phyloP scores from a whole-genome alignment of 306 rosid species.

The Cyclanthera cordifolia region DNA sequence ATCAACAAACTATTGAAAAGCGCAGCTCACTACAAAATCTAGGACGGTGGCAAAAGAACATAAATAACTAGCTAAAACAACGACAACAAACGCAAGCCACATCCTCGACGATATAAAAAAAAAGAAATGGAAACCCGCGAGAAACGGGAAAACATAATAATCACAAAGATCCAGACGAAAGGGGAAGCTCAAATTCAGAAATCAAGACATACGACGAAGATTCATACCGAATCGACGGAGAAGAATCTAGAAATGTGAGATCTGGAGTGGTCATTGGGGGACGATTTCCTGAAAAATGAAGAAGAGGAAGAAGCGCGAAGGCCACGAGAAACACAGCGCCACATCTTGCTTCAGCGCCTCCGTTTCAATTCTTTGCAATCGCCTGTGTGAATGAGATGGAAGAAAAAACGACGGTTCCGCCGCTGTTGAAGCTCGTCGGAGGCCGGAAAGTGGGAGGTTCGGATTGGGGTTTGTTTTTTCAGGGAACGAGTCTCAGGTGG shows the following conservation, averaged over 20 bases:
- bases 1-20: background rate
- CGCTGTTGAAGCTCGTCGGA: background rate
- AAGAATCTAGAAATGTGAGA: conserved; percentile 64
- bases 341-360: conserved; percentile 32
- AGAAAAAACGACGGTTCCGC: background rate
- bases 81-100: too few relatives aligned
- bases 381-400: background rate
- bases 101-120: background rate
- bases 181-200: background rate
- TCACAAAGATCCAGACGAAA: background rate
- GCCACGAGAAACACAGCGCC: conserved; percentile 84
- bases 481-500: conserved; percentile 1
- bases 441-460: background rate
- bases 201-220: background rate
- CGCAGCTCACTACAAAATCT: background rate
- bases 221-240: conserved; percentile 49
- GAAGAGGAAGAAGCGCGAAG: conserved; percentile 35
- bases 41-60: background rate
- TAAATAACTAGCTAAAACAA: too few relatives aligned
- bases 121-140: background rate
- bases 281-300: conserved; percentile 30
- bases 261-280: conserved; percentile 31
- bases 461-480: background rate
- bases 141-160: background rate
- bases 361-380: background rate